Conservation (phyloP, 768 basidiomycete species). For the Phanerochaete sordida region DNA sequence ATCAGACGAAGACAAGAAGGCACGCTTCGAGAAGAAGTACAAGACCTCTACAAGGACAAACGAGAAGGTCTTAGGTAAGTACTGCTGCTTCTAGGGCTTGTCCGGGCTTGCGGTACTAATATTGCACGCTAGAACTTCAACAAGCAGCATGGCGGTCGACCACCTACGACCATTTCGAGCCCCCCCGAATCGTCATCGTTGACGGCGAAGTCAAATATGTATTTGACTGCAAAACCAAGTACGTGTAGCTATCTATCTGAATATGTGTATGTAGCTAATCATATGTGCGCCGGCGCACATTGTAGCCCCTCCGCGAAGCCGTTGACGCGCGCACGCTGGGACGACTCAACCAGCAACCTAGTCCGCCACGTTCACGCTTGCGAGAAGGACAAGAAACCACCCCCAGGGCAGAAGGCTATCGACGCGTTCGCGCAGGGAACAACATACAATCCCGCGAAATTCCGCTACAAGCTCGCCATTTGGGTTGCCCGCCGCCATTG, state of each 20-base stretch:
- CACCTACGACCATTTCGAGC: background rate
- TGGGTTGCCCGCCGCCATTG: slow-evolving; percentile 18
- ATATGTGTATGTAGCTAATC: background rate
- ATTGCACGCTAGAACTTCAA: no score
- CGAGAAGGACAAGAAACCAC: background rate
- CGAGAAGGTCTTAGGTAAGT: no score
- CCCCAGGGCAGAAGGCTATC: background rate
- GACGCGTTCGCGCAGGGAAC: background rate
- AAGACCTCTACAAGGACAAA: no score
- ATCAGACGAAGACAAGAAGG: no score
- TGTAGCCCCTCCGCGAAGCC: background rate
- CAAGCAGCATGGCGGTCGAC: background rate
- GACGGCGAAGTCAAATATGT: background rate
- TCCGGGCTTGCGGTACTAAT: no score
- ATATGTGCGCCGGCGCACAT: no score
- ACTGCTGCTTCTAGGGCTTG: no score
- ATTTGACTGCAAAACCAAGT: background rate
- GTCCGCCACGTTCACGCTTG: slow-evolving; percentile 1
- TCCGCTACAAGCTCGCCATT: slow-evolving; percentile 9
- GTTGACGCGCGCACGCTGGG: background rate
- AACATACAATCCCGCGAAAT: slow-evolving; percentile 1
- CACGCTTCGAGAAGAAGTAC: no score
- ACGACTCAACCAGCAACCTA: slow-evolving; percentile 11
- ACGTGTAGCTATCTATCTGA: no score
- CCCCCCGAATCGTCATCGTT: background rate